Conservation (phyloP, 139 green algal genomes). For the Coelastrella sp. region DNA sequence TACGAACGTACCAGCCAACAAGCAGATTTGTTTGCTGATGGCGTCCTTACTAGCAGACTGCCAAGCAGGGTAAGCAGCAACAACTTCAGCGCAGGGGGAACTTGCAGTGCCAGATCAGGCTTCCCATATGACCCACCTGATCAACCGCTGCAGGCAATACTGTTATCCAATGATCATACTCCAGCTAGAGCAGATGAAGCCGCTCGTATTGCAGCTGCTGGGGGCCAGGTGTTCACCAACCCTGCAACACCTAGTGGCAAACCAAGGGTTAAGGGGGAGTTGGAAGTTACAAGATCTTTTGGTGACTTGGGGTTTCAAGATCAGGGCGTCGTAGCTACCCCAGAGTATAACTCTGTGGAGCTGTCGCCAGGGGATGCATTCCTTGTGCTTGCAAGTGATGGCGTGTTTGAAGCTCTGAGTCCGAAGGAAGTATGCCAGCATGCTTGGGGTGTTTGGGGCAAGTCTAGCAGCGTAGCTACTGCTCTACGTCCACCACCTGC, state of each 20-base stretch:
- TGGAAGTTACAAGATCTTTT: conserved; percentile 65
- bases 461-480: not conserved
- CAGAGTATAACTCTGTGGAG: not conserved
- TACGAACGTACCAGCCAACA: no score
- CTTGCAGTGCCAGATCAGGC: not conserved
- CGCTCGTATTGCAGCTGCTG: conserved; percentile 46
- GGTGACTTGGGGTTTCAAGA: conserved; percentile 56
- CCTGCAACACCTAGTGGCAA: conserved; percentile 36
- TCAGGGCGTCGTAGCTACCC: not conserved
- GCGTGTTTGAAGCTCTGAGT: conserved; percentile 57
- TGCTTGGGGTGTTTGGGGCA: conserved; percentile 39
- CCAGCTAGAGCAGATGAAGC: conserved; percentile 50
- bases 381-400: conserved; percentile 64
- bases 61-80: not conserved
- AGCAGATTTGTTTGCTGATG: no score
- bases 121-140: not conserved
- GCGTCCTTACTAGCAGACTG: no score
- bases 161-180: conserved; percentile 47
- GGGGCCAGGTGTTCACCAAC: conserved; percentile 25
- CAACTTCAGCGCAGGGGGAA: not conserved
- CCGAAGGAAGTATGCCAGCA: conserved; percentile 56
- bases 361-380: not conserved
- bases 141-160: not conserved
- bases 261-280: conserved; percentile 59
- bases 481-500: conserved; percentile 38